Percentiles rank a stretch among this genome's conserved stretches.
Evolutionary conservation across 2,329 filamentous ascomycete genomes (phyloP).

Genomic region (Raffaelea arxii): DNA sequence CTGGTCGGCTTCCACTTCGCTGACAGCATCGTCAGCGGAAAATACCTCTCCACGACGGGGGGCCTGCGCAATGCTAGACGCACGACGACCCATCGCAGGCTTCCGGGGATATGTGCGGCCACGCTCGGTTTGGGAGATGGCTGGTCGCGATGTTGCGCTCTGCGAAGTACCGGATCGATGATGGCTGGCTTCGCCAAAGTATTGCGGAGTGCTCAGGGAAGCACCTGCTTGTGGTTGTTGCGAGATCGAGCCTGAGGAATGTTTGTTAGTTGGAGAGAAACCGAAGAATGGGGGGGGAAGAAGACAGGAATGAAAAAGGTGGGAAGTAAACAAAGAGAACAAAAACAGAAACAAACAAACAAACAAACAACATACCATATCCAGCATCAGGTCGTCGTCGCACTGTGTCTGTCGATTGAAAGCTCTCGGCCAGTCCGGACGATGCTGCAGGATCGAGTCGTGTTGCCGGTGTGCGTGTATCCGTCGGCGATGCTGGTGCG

Average conservation of each 20-base stretch:
- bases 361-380: too few relatives aligned
- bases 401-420: slow-evolving; percentile 50
- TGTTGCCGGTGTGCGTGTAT: not conserved
- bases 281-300: too few relatives aligned
- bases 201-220: not conserved
- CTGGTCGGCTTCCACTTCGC: slow-evolving; percentile 67
- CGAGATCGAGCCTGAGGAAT: too few relatives aligned
- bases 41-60: slow-evolving; percentile 79
- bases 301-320: too few relatives aligned
- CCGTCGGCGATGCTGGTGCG: slow-evolving; percentile 3
- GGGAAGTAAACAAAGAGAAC: not conserved
- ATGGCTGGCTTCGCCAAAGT: slow-evolving; percentile 14
- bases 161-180: slow-evolving; percentile 22
- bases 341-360: slow-evolving; percentile 16
- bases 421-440: slow-evolving; percentile 37
- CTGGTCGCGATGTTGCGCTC: slow-evolving; percentile 28
- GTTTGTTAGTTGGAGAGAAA: too few relatives aligned
- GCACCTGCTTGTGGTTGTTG: too few relatives aligned
- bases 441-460: not conserved
- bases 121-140: slow-evolving; percentile 36
- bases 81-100: slow-evolving; percentile 61
- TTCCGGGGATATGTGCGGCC: slow-evolving; percentile 53
- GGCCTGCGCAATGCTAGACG: slow-evolving; percentile 59
- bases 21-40: slow-evolving; percentile 79
- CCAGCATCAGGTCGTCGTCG: slow-evolving; percentile 43